Base-by-base conservation (phyloP, 73 alveolate genomes). In the Urostyla sp. region DNA sequence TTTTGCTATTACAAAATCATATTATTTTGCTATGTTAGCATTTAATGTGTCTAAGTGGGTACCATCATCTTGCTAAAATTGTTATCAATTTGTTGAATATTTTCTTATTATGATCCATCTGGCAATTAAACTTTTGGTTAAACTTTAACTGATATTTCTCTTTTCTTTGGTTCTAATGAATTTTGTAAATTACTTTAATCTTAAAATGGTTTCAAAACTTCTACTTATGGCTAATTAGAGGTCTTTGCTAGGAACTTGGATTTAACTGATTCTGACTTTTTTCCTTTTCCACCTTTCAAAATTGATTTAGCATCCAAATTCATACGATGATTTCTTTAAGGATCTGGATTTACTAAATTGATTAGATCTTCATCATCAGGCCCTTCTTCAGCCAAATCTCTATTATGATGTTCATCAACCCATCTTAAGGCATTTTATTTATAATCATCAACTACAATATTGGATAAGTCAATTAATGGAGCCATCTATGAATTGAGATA, bases 401-500 rank as follows among this genome's bases (percentile, higher is more conserved):
- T 45, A 20, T 69, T 69, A n/a, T 69, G 30, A 7, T 18, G 27
- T 78, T 86, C 87, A 78, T 86, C 90, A 13, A 76, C 94, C 94
- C 94, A 86, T 49, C 58, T 61, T 10, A 86, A 54, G 0, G 88
- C 54, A 30, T 48, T 37, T 2, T 60, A 32, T 34, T 66, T 52
- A 8, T 49, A 67, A 10, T 59, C 85, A 77, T 40, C 56, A 78
- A 20, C 59, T 56, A 50, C 67, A 45, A 74, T 61, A 60, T 86
- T 73, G 37, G 69, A 72, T 52, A 88, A 58, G 74, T 77, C 87
- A 13, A 73, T 90, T 44, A 80, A 50, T 21, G 86, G 84, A 24
- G 92, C 90, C 75, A 55, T 74, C 51, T 88, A 56, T 7, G 95
- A 83, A 75, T 88, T 88, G 59, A 74, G 40, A 63, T 56, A 89